These are phyloP conservation scores for Beauveria brongniartii DNA, from an alignment of 2,329 filamentous ascomycete genomes.

Conservation along the genomic window DNA sequence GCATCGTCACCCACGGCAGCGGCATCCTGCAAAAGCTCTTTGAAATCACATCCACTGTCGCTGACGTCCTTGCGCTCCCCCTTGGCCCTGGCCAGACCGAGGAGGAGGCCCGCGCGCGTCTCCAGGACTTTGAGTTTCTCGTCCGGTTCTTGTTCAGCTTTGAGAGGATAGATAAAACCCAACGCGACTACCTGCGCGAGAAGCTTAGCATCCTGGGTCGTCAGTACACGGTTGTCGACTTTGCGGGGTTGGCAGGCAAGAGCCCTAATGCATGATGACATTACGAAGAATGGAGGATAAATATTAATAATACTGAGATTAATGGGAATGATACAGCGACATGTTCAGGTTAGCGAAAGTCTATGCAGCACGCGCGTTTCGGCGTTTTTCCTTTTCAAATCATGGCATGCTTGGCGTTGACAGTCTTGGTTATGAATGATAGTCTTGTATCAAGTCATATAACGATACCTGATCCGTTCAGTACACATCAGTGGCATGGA, in stretches of 20 bases:
- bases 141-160: slow-evolving; percentile 42
- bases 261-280: slow-evolving; percentile 14
- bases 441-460: background rate
- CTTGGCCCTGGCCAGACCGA: slow-evolving; percentile 28
- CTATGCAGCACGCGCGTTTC: background rate
- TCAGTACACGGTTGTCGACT: slow-evolving; percentile 23
- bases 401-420: background rate
- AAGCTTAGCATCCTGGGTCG: slow-evolving; percentile 29
- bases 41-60: slow-evolving; percentile 51
- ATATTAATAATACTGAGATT: background rate
- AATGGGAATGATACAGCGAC: background rate
- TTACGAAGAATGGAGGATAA: background rate
- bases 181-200: slow-evolving; percentile 32
- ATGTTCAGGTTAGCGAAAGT: background rate
- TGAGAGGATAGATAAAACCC: slow-evolving; percentile 36
- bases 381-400: background rate
- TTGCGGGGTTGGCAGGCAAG: slow-evolving; percentile 18
- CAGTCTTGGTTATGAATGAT: background rate
- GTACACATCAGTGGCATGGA: background rate
- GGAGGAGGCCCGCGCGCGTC: slow-evolving; percentile 37
- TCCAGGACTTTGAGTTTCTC: slow-evolving; percentile 46
- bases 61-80: slow-evolving; percentile 47
- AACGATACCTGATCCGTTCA: background rate
- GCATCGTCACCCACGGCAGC: slow-evolving; percentile 46
- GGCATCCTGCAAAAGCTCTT: slow-evolving; percentile 52